Base-by-base conservation (phyloP, 257 asterid species). In the Petrea volubilis region DNA sequence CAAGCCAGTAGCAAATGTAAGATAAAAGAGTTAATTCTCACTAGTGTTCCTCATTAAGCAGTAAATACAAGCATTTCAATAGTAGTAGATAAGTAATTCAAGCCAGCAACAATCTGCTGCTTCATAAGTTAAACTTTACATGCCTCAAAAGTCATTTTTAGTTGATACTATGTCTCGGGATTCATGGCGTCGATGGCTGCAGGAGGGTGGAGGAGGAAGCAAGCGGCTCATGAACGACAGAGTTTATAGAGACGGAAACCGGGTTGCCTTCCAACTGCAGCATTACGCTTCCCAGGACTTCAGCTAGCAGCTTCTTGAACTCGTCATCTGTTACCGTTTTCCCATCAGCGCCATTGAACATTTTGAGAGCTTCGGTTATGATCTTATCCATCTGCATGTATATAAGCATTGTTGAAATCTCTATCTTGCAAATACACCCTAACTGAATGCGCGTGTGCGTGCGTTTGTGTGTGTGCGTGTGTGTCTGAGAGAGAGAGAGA, bases 151-250 rank as follows among this genome's bases (percentile, higher is more conserved):
- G 56, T 56, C 57, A 41, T 25, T 5, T 28, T 33, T 7, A 33
- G 38, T 33, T 33, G 5, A 33, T 33, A 33, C 38, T 33, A 20
- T 11, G 40, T 15, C 1, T 23, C 36, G 6, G n/a, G n/a, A 7
- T 25, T 65, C 63, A 81, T 6, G 84, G 79, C 4, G 84, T 47
- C 10, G 94, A 71, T 17, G 93, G 80, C 77, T 82, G 93, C 65
- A 88, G 84, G 51, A 90, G 88, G 1, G 94, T 74, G 70, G 97
- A 86, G 5, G 96, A 81, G 49, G 97, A 84, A 46, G 86, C 81
- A 41, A 83, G 67, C 10, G 91, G 96, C 83, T 90, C 97, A 28
- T 88, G 97, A 33, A 95, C 97, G 8, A 95, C 90, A 0, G 97
- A 84, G 77, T 95, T 90, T 6, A 88, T 70, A 17, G 93, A 88